Conservation (phyloP, 2,329 filamentous ascomycete genomes). For the Ophiocordyceps camponoti-leonardi region DNA sequence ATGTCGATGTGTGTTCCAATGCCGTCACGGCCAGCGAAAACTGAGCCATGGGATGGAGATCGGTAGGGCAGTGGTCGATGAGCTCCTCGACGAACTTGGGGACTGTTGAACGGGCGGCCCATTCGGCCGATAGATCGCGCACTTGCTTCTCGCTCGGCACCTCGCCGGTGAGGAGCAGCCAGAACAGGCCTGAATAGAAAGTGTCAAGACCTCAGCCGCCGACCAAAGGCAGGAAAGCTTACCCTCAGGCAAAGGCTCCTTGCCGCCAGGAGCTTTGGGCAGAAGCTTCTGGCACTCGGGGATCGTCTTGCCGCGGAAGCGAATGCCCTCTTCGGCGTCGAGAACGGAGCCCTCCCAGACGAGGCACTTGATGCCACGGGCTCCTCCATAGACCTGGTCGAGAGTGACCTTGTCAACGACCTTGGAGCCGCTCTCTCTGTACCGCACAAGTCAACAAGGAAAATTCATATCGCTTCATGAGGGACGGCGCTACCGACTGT, state of each 20-base stretch:
- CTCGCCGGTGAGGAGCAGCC: constrained; percentile 96
- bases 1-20: constrained; percentile 94
- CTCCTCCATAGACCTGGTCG: constrained; percentile 98
- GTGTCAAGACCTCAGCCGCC: not conserved
- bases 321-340: constrained; percentile 96
- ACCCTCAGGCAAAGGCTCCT: constrained; percentile 95
- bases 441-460: constrained; percentile 1
- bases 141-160: constrained; percentile 97
- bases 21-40: constrained; percentile 96
- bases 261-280: constrained; percentile 89
- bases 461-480: not conserved
- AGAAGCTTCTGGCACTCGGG: constrained; percentile 96
- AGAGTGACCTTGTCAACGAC: constrained; percentile 95
- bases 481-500: constrained; percentile 46
- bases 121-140: constrained; percentile 92
- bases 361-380: constrained; percentile 94
- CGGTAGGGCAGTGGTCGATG: constrained; percentile 97
- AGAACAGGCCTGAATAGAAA: constrained; percentile 64
- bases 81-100: constrained; percentile 98
- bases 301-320: constrained; percentile 98
- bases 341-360: constrained; percentile 99
- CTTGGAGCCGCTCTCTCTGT: constrained; percentile 87
- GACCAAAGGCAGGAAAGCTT: constrained; percentile 5
- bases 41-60: constrained; percentile 99
- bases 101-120: constrained; percentile 91